These are phyloP conservation scores for Podila epicladia DNA, from an alignment of 192 early-diverging fungal genomes.

Conservation along the genomic window DNA sequence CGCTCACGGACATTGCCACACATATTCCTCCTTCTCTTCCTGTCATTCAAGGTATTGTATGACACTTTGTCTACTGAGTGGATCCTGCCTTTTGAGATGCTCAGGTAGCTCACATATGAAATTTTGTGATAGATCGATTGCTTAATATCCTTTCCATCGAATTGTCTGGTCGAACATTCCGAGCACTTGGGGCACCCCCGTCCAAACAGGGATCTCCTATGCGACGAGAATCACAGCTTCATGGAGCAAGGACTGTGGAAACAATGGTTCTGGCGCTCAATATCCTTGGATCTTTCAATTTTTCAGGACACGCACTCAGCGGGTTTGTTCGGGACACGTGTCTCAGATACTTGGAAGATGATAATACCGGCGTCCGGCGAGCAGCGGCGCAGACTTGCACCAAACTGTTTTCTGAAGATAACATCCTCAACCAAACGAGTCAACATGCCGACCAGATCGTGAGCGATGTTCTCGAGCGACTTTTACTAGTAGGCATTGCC, in stretches of 20 bases:
- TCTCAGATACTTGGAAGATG: constrained; percentile 82
- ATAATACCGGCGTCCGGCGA: constrained; percentile 79
- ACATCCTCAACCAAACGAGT: constrained; percentile 80
- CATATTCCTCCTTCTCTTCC: constrained; percentile 84
- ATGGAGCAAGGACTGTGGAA: constrained; percentile 73
- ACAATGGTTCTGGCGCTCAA: constrained; percentile 81
- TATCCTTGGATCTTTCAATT: constrained; percentile 89
- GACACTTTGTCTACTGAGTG: not conserved
- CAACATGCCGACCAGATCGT: constrained; percentile 84
- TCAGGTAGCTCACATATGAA: not conserved
- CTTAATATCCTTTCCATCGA: constrained; percentile 90
- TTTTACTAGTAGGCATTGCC: constrained; percentile 89
- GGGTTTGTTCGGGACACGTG: constrained; percentile 90
- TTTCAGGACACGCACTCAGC: constrained; percentile 81
- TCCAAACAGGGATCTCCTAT: constrained; percentile 20
- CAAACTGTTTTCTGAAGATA: constrained; percentile 81
- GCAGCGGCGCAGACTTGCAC: constrained; percentile 89
- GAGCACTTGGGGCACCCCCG: constrained; percentile 72
- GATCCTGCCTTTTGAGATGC: not conserved
- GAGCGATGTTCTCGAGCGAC: constrained; percentile 85
- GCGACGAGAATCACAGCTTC: constrained; percentile 19
- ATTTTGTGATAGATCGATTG: constrained; percentile 68
- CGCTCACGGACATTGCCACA: constrained; percentile 79
- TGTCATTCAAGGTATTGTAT: constrained; percentile 79
- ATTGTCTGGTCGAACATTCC: constrained; percentile 79